Base-by-base conservation (phyloP, 1,284 basidiomycete species). In the Sporisorium scitamineum region DNA sequence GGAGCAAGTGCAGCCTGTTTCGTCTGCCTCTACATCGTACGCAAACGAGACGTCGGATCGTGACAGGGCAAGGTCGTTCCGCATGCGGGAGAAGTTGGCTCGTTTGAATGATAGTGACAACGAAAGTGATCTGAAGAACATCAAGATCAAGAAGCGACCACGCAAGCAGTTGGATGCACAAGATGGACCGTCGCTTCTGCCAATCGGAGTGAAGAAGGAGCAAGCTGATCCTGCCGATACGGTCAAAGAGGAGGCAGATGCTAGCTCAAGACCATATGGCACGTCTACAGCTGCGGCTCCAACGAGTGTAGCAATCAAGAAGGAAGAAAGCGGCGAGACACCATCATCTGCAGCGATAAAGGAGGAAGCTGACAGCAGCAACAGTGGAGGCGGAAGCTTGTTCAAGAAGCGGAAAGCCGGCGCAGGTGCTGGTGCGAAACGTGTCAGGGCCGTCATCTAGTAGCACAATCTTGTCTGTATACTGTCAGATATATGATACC, bases 1-100 rank as follows among this genome's bases (percentile, higher is more conserved):
- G 96, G 87, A 94, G 85, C 87, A 91, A 26, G 90, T 84, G 8
- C 57, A 78, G 9, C 41, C 57, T 20, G 55, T 44, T 9, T 37
- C 51, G 20, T 41, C 61, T 14, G 32, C 65, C 13, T 58, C 61
- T 27, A 48, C 50, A 5, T 42, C 56, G 13, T 27, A 16, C 3
- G 26, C 42, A 6, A 37, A 39, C 22, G 54, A 50, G 24, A 20
- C 54, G 0, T 59, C 70, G 20, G 80, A 81, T 41, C 70, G 78
- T 8, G 64, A 83, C 9, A 31, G 51, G 27, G 81, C 78, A 5
- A 63, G 74, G 8, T 20, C 62, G 2, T 85, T 81, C 64, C 67
- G 66, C n/a, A 29, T 84, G 16, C 60, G 51, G 34, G 82, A 83
- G 67, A 62, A 67, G 26, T 52, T 69, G 31, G 39, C 61, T 10